Base-by-base conservation (phyloP, 2,329 filamentous ascomycete species). In the Stachybotrys echinatus region DNA sequence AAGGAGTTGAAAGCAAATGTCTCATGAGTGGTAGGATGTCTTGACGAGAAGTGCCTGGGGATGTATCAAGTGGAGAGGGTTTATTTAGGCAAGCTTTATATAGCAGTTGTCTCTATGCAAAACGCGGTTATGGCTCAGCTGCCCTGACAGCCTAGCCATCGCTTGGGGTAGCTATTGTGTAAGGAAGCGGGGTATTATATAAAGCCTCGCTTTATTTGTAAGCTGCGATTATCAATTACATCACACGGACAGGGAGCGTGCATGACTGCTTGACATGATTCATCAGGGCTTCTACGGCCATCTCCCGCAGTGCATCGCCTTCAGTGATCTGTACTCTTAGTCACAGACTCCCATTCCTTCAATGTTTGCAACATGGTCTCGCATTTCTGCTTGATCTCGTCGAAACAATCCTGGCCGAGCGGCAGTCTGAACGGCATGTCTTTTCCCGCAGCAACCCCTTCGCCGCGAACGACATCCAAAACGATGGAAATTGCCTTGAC, bases 381-480 rank as follows among this genome's bases (percentile, higher is more conserved):
- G 34, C 56, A 58, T 49, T 61, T 63, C 18, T 58, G 49, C 50
- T 50, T 57, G 8, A 58, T 50, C 5, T 49, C 45, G 6, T 52
- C 58, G 27, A 58, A 52, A 2, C 54, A 54, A 50, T 65, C 63
- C 17, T 54, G 53, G 5, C 63, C 61, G 4, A 65, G 45, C 7
- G 61, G 50, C 5, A 65, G 51, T 2, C 58, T 48, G 12, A 60
- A 49, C 7, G 59, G 52, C 47, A 58, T 53, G 2, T 47, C 38
- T 45, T 52, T 56, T 2, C 54, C 56, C 3, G 42, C 47, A 6
- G 57, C 59, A 38, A 53, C 37, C 1, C 59, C 58, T 39, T 62
- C 58, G 3, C 50, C 18, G 45, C 57, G 57, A 14, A 64, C 50
- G 3, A 64, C 49, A 38, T 62, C 61, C 3, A 59, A 55, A 6